These are phyloP conservation scores for Botryotinia globosa DNA, from an alignment of 2,329 filamentous ascomycete species.

Conservation along the genomic window DNA sequence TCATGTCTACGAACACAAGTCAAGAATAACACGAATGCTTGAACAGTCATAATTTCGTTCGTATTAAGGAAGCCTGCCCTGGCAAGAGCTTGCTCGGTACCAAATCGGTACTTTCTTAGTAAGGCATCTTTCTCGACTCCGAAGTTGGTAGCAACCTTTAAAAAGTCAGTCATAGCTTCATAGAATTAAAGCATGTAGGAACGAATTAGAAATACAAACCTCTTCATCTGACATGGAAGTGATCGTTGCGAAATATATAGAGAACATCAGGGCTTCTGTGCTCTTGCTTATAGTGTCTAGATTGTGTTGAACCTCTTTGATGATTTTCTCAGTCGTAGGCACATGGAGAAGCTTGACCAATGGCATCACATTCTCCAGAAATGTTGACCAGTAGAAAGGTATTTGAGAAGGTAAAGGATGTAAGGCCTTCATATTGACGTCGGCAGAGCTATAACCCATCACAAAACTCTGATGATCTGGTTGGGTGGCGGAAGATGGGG, in stretches of 20 bases:
- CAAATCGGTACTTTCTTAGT: constrained; percentile 50
- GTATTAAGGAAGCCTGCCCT: constrained; percentile 53
- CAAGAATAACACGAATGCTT: constrained; percentile 55
- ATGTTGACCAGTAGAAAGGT: constrained; percentile 66
- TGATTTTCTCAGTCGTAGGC: constrained; percentile 60
- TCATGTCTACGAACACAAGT: constrained; percentile 51
- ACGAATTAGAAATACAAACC: constrained; percentile 24
- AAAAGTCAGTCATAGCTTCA: not conserved
- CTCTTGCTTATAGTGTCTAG: constrained; percentile 51
- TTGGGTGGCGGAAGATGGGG: constrained; percentile 54
- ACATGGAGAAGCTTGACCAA: constrained; percentile 69
- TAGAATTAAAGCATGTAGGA: constrained; percentile 20
- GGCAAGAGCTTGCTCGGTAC: constrained; percentile 53
- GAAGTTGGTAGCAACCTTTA: constrained; percentile 36
- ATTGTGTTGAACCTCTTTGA: constrained; percentile 60
- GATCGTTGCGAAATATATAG: constrained; percentile 55
- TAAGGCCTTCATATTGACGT: constrained; percentile 61
- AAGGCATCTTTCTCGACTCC: constrained; percentile 46
- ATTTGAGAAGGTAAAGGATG: constrained; percentile 67
- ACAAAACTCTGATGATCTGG: constrained; percentile 69
- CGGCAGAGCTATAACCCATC: constrained; percentile 69
- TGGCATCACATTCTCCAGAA: constrained; percentile 71
- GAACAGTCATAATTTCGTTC: constrained; percentile 52
- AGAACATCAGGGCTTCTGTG: constrained; percentile 50
- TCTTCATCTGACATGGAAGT: constrained; percentile 42